Evolutionary conservation across 768 basidiomycete genomes (phyloP), one percentile per base, ranked within the genome.

Genomic region (Leccinum broughii): DNA sequence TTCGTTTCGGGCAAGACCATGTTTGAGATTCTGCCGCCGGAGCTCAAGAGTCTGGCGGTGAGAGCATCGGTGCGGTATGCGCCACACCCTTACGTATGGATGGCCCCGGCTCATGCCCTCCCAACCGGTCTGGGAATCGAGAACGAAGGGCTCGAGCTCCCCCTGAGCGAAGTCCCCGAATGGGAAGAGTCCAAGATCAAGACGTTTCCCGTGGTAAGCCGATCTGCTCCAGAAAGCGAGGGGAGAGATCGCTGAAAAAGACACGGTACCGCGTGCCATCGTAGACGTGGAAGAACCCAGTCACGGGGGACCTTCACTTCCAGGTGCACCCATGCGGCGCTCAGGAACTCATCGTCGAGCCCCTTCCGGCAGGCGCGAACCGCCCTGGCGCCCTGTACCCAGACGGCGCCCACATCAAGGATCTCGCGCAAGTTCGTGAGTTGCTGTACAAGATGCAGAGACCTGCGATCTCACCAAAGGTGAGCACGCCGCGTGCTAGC

Each of bases 221-320:
- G 39, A 37, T 55, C 49, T 28, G 48, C 51, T 15, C 24, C 53
- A 22, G 32, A 49, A 58, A 26, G 14, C 24, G 41, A 30, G 49
- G 41, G 10, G 55, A 20, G 28, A 9, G 11, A 34, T 58, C 28
- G 66, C 37, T 53, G 26, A 57, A 32, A 32, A 51, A 15, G 10
- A 46, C 44, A 46, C 44, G 44, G 20, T 20, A 46, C 44, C 56
- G 13, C 24, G 4, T 48, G 32, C 17, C 3, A 24, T 53, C 11
- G 44, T 32, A 93, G 89, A 72, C 89, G 7, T 96, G 95, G 95
- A 95, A 95, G 80, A 96, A 95, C 74, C 92, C 93, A 1, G 83
- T 85, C 8, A 96, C 93, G 13, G 86, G 87, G 26, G 77, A 78
- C 2, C 81, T 98, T 22, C 92, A 95, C 71, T 87, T 95, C 77